Percentiles rank a stretch among this genome's conserved stretches.
Conservation (phyloP, 2,329 filamentous ascomycete species). For the Huntiella bhutanensis region DNA sequence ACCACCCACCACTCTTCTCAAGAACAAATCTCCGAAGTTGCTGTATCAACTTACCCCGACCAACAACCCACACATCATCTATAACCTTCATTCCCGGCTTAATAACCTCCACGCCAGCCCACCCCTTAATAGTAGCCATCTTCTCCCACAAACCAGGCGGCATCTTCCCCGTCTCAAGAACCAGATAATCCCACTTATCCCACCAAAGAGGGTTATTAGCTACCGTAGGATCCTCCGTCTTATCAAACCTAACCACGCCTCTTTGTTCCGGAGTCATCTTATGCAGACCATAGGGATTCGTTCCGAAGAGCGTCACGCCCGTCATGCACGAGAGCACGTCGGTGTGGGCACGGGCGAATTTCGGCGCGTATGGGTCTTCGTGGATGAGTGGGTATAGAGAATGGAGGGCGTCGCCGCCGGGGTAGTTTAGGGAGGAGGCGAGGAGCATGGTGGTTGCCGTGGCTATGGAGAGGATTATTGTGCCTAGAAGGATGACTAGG, state of each 20-base stretch:
- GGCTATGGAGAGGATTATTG: constrained; percentile 39
- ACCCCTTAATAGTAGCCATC: constrained; percentile 37
- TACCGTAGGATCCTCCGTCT: constrained; percentile 34
- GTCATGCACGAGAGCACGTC: constrained; percentile 54
- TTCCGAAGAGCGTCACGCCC: constrained; percentile 46
- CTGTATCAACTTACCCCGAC: constrained; percentile 24
- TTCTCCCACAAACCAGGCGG: constrained; percentile 35
- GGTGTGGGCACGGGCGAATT: constrained; percentile 29
- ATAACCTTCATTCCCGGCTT: constrained; percentile 23
- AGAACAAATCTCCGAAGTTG: constrained; percentile 24
- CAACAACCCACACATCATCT: constrained; percentile 21
- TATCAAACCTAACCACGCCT: constrained; percentile 31
- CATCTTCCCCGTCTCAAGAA: constrained; percentile 33
- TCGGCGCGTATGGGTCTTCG: constrained; percentile 13
- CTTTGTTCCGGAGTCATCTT: constrained; percentile 14
- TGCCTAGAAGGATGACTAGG: constrained; percentile 35
- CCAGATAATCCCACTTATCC: constrained; percentile 42
- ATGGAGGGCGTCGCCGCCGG: constrained; percentile 61
- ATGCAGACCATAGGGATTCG: constrained; percentile 23
- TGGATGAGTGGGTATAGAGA: constrained; percentile 27
- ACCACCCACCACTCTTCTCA: constrained; percentile 38
- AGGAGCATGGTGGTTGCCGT: constrained; percentile 50
- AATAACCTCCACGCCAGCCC: constrained; percentile 38
- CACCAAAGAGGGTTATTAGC: constrained; percentile 36
- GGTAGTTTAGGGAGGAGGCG: constrained; percentile 80